Percentiles rank a stretch among this genome's conserved stretches.
Evolutionary conservation across 208 protist genomes (phyloP).

Genomic region (Naegleria lovaniensis): DNA sequence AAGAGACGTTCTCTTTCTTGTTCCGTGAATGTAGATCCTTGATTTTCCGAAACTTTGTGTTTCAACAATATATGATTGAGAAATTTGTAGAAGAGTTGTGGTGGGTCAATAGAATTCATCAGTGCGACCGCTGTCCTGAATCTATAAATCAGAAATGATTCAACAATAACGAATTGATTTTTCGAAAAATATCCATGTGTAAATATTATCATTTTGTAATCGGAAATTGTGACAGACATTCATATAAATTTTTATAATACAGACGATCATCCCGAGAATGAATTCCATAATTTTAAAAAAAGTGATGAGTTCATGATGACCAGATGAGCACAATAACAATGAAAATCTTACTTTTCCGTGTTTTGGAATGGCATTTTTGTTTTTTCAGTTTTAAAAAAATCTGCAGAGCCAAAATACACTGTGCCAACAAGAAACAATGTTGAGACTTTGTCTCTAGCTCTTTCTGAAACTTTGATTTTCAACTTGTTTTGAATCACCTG

Average conservation of each 20-base stretch:
- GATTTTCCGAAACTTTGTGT: background rate
- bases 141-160: background rate
- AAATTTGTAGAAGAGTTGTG: background rate
- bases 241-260: too few species aligned
- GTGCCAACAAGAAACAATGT: too few species aligned
- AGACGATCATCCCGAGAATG: background rate
- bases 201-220: too few species aligned
- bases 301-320: background rate
- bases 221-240: too few species aligned
- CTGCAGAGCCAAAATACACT: too few species aligned
- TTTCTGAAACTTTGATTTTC: too few species aligned
- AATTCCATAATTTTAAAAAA: background rate
- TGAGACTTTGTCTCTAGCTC: too few species aligned
- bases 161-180: background rate
- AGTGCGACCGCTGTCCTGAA: background rate
- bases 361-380: background rate
- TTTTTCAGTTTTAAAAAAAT: background rate
- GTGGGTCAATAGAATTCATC: background rate
- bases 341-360: background rate
- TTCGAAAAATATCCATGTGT: too few species aligned
- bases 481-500: too few species aligned
- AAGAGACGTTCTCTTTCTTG: slow-evolving; percentile 3
- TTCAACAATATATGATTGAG: background rate
- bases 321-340: background rate
- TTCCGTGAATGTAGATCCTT: background rate